A percentile compares a stretch with the other conserved stretches of the same genome.
These are phyloP conservation scores for Phylloporus sp. DNA, from an alignment of 768 basidiomycete species.

Conservation along the genomic window DNA sequence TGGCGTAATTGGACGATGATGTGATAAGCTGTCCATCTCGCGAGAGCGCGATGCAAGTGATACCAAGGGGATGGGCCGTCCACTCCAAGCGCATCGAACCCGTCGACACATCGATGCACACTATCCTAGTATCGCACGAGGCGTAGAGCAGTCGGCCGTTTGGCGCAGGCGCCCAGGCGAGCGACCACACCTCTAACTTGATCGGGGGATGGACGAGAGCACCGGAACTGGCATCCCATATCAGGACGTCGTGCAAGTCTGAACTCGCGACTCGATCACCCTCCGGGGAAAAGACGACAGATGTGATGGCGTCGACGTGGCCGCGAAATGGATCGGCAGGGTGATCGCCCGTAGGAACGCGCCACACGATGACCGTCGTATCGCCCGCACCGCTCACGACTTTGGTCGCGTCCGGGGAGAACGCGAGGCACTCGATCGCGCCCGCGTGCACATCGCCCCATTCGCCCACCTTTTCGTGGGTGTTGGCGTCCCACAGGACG, in stretches of 20 bases:
- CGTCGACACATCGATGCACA: conserved; percentile 2
- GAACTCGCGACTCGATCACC: conserved; percentile 1
- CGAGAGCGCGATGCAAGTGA: conserved; percentile 11
- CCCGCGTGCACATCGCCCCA: not conserved
- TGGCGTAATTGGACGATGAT: conserved; percentile 7
- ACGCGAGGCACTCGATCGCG: not conserved
- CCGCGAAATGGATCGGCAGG: not conserved
- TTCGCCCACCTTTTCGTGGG: not conserved
- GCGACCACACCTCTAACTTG: not conserved
- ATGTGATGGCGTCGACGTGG: not conserved
- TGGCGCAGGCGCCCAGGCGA: not conserved
- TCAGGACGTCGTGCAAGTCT: not conserved
- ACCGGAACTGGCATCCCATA: not conserved
- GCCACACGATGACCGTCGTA: conserved; percentile 2
- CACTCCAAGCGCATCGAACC: not conserved
- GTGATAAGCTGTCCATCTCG: conserved; percentile 7
- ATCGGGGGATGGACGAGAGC: not conserved
- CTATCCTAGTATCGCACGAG: not conserved
- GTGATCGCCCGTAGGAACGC: not conserved
- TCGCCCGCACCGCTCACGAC: conserved; percentile 3
- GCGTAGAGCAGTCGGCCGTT: not conserved
- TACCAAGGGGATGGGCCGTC: conserved; percentile 2
- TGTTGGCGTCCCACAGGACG: conserved; percentile 1
- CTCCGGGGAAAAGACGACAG: conserved; percentile 2
- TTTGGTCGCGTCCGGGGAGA: not conserved